phyloP scores from a whole-genome alignment of 306 rosid genomes.

The Trifolium dubium region DNA sequence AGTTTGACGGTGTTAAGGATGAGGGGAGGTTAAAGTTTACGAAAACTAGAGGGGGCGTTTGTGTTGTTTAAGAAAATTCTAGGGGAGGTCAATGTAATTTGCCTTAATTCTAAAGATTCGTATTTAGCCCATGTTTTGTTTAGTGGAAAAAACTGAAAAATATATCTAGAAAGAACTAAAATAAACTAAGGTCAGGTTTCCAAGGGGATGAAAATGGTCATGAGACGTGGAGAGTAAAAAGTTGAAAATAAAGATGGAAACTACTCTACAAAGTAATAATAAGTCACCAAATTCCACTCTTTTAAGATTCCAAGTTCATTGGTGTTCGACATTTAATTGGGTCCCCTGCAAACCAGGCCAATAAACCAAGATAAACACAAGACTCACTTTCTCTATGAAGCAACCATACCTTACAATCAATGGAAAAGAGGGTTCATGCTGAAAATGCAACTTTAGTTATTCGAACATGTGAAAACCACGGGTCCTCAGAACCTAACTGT shows the following conservation, averaged over 20 bases:
- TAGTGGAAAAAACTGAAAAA: no score
- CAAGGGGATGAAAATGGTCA: neutral
- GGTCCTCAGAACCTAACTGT: constrained; percentile 24
- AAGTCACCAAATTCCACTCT: neutral
- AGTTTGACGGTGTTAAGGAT: no score
- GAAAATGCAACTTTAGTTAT: constrained; percentile 32
- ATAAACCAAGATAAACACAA: neutral
- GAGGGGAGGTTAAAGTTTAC: no score
- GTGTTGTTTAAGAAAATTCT: no score
- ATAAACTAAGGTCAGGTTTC: neutral
- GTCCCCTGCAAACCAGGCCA: neutral
- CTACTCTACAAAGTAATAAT: neutral
- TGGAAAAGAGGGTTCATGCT: neutral
- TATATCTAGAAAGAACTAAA: neutral
- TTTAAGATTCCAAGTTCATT: neutral
- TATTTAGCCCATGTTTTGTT: no score
- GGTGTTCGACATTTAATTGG: neutral
- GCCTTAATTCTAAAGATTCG: no score
- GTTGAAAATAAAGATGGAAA: neutral
- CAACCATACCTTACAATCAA: constrained; percentile 5
- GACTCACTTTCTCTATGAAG: neutral
- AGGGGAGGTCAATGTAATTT: no score
- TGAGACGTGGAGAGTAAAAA: neutral
- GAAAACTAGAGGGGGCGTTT: no score
- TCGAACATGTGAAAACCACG: constrained; percentile 34